These are phyloP conservation scores for Inga laurina DNA, from an alignment of 306 rosid genomes.

Conservation along the genomic window DNA sequence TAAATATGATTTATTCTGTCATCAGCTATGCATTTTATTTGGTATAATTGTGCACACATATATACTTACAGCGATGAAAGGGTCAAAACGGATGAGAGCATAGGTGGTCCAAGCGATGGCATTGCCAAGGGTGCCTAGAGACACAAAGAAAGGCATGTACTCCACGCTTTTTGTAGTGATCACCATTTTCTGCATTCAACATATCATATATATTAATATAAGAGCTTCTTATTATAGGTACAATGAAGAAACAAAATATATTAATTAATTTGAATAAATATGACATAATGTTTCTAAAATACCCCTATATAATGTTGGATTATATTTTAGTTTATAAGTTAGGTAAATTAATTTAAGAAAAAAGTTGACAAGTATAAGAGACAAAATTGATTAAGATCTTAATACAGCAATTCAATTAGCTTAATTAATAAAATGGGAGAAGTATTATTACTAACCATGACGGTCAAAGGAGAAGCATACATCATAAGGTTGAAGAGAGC, in stretches of 20 bases:
- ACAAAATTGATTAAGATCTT: too few species aligned
- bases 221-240: too few species aligned
- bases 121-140: slow-evolving; percentile 69
- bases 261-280: too few species aligned
- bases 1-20: neutral
- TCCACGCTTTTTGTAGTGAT: slow-evolving; percentile 82
- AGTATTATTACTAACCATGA: slow-evolving; percentile 55
- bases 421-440: neutral
- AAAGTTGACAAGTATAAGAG: too few species aligned
- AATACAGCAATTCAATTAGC: too few species aligned
- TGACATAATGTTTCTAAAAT: too few species aligned
- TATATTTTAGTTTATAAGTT: too few species aligned
- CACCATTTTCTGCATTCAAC: slow-evolving; percentile 70
- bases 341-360: too few species aligned
- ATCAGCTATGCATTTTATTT: neutral
- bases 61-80: slow-evolving; percentile 54
- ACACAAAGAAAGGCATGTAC: slow-evolving; percentile 81
- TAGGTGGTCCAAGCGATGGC: slow-evolving; percentile 81
- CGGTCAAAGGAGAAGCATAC: slow-evolving; percentile 80
- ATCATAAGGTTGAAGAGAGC: slow-evolving; percentile 78
- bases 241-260: too few species aligned
- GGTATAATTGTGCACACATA: neutral
- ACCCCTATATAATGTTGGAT: too few species aligned
- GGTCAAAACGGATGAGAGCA: slow-evolving; percentile 77
- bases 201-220: too few species aligned